Evolutionary conservation across 2,329 filamentous ascomycete species (phyloP).

Genomic region (Eutypa lata): DNA sequence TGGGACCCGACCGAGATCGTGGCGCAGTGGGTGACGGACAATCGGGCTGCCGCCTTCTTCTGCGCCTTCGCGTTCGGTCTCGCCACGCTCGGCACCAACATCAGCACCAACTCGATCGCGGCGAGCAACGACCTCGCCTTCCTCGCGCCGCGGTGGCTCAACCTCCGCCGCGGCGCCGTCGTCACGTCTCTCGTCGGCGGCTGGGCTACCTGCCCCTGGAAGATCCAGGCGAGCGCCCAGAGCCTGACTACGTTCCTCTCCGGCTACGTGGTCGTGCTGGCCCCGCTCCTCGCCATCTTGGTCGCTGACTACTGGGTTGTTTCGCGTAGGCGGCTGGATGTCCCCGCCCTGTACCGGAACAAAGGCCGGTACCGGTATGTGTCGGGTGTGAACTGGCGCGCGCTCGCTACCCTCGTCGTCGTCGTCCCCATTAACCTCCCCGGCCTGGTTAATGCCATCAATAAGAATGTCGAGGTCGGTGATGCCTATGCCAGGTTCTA

Average conservation of each 20-base stretch:
- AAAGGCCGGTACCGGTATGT: constrained; percentile 7
- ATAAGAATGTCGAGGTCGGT: not conserved
- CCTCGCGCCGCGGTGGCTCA: constrained; percentile 2
- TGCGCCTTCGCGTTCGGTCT: constrained; percentile 5
- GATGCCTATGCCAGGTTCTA: constrained; percentile 3
- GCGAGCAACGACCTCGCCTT: constrained; percentile 9
- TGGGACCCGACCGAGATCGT: constrained; percentile 7
- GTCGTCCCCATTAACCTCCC: constrained; percentile 6
- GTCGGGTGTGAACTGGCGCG: constrained; percentile 6
- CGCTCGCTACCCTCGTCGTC: constrained; percentile 3
- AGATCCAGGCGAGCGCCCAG: constrained; percentile 4
- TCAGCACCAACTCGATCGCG: constrained; percentile 7
- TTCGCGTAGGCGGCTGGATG: constrained; percentile 2
- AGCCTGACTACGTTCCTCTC: constrained; percentile 6
- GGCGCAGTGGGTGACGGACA: constrained; percentile 3
- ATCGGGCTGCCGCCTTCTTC: constrained; percentile 5
- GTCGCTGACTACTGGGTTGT: constrained; percentile 10
- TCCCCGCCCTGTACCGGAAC: constrained; percentile 5
- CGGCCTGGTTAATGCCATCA: constrained; percentile 3
- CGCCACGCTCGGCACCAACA: constrained; percentile 4
- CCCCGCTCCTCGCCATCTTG: constrained; percentile 7
- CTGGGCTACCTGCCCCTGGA: constrained; percentile 6
- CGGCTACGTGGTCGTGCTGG: constrained; percentile 8
- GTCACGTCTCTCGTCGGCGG: constrained; percentile 6
- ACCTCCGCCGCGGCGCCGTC: constrained; percentile 1